Evolutionary conservation across 805 yeast species (phyloP).

Genomic region (Wickerhamomyces mucosus): DNA sequence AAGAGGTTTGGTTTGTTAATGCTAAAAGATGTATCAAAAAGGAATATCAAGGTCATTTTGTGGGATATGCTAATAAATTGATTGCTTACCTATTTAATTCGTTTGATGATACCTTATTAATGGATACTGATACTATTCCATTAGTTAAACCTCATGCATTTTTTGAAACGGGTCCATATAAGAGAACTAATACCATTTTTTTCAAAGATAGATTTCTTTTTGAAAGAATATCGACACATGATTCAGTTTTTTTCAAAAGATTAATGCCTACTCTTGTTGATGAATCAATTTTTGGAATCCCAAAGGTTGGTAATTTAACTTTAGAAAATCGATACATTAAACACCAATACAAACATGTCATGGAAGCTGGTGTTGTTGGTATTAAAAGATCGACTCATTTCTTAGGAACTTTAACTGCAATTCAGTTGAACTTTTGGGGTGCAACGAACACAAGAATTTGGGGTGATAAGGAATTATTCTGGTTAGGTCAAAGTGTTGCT

Average conservation of each 20-base stretch:
- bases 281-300: slow-evolving; percentile 20
- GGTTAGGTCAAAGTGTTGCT: slow-evolving; percentile 51
- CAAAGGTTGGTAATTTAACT: slow-evolving; percentile 25
- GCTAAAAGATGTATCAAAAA: slow-evolving; percentile 17
- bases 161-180: slow-evolving; percentile 26
- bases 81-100: slow-evolving; percentile 49
- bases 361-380: slow-evolving; percentile 29
- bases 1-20: slow-evolving; percentile 32
- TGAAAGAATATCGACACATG: slow-evolving; percentile 13
- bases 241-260: slow-evolving; percentile 29
- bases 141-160: slow-evolving; percentile 29
- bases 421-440: slow-evolving; percentile 27
- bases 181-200: slow-evolving; percentile 25
- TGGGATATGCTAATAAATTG: slow-evolving; percentile 35
- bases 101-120: slow-evolving; percentile 42
- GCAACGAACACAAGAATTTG: slow-evolving; percentile 40
- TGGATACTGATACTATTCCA: slow-evolving; percentile 45
- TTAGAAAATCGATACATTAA: slow-evolving; percentile 28
- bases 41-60: slow-evolving; percentile 19
- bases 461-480: slow-evolving; percentile 75
- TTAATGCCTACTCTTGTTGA: slow-evolving; percentile 33
- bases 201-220: slow-evolving; percentile 33
- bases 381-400: slow-evolving; percentile 18
- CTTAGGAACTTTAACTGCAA: slow-evolving; percentile 12
- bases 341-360: slow-evolving; percentile 17